Conservation (phyloP, 2,329 filamentous ascomycete genomes). For the Aureobasidium subglaciale region DNA sequence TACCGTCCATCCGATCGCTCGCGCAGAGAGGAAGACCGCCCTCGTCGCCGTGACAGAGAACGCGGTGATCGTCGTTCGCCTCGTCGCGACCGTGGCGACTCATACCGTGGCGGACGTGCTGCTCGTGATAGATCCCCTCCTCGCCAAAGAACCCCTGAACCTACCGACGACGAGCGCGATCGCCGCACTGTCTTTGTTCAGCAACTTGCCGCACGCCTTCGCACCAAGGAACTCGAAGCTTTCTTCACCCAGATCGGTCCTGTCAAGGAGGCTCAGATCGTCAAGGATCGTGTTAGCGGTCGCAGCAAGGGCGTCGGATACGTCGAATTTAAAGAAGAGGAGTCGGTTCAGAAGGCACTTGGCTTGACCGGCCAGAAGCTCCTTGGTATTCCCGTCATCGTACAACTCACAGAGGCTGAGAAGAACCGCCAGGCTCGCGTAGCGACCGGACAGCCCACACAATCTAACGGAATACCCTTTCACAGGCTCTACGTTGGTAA, state of each 20-base stretch:
- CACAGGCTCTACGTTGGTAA: slow-evolving; percentile 98
- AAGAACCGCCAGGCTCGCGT: slow-evolving; percentile 96
- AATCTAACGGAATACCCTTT: slow-evolving; percentile 83
- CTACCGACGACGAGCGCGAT: slow-evolving; percentile 93
- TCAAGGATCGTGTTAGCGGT: slow-evolving; percentile 93
- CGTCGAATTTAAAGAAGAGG: slow-evolving; percentile 96
- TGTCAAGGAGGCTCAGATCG: slow-evolving; percentile 96
- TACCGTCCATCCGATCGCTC: slow-evolving; percentile 35
- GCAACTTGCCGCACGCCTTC: slow-evolving; percentile 87
- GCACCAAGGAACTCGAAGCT: slow-evolving; percentile 83
- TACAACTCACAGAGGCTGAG: slow-evolving; percentile 95
- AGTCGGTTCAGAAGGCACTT: slow-evolving; percentile 85
- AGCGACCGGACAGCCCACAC: slow-evolving; percentile 59
- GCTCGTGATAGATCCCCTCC: slow-evolving; percentile 41
- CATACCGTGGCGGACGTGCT: slow-evolving; percentile 62
- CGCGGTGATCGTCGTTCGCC: slow-evolving; percentile 37
- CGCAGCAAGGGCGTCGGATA: slow-evolving; percentile 99
- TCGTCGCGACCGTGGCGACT: slow-evolving; percentile 53
- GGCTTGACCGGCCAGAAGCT: slow-evolving; percentile 98
- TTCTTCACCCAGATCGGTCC: slow-evolving; percentile 95
- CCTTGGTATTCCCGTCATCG: slow-evolving; percentile 96
- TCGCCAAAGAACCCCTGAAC: slow-evolving; percentile 58
- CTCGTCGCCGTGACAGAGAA: slow-evolving; percentile 45
- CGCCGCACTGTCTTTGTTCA: slow-evolving; percentile 96
- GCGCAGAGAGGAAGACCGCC: slow-evolving; percentile 49